Base-by-base conservation (phyloP, 2,329 filamentous ascomycete genomes). In the Neofusicoccum parvum region DNA sequence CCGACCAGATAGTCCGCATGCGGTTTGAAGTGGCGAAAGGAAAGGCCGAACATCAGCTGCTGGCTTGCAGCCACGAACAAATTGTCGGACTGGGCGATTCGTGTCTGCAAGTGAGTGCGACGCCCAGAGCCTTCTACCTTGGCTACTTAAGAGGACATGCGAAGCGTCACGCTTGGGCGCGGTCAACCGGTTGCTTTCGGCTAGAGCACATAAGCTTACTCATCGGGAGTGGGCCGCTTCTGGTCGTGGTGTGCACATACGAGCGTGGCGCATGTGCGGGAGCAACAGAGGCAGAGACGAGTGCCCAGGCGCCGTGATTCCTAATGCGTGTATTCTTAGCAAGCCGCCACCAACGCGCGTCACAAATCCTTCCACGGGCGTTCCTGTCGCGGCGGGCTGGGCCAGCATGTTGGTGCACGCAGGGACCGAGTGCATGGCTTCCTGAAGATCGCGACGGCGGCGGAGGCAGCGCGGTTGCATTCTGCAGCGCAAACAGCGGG, bases 331-430 rank as follows among this genome's bases (percentile, higher is more conserved):
- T 58, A 45, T 58, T 45, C n/a, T 58, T 58, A 58, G 54, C 39
- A 46, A 37, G 27, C 5, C 54, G 54, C 54, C 54, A 58, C 54
- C 54, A 58, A 58, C 54, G 23, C 54, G 39, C 54, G 39, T 45
- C 17, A 17, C 14, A 3, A 43, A 45, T 32, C 20, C 39, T 36
- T 27, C 37, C 23, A n/a, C 10, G 14, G 27, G 15, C 10, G 37
- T 39, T 39, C 14, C 11, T 45, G 39, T 32, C 11, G 53, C 12
- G 37, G 53, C 34, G 15, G 20, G 15, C 3, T 45, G 20, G 20
- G 14, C 5, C 6, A 23, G 51, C 34, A 23, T 15, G 39, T 23
- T 32, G 9, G 37, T 14, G 9, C 11, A 37, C 27, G 27, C 27
- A 32, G 27, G 27, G 27, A 32, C 27, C 27, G 27, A 7, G 27